Base-by-base conservation (phyloP, 345 rosid species). In the Moringa oleifera region DNA sequence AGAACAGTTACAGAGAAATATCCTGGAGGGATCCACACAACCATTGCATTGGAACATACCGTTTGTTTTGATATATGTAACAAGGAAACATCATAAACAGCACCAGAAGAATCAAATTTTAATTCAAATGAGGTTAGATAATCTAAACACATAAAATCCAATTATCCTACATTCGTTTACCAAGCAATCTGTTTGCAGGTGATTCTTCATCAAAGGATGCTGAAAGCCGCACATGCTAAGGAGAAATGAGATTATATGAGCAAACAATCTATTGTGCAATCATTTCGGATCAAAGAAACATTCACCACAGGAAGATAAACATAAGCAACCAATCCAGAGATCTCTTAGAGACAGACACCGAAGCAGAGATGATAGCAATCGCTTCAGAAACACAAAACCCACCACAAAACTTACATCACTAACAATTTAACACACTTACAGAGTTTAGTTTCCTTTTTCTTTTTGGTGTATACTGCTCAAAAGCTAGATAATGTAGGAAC, bases 401-500 rank as follows among this genome's bases (percentile, higher is more conserved):
- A 53, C 1, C n/a, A 53, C 21, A 53, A 53, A 22, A 33, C 2
- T 53, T 21, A 53, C 24, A 4, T n/a, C 56, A 53, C 12, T 23
- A 20, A n/a, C 54, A 19, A 9, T 3, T 51, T 7, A 51, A 12
- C 23, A 57, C 47, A 8, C 33, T 28, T 28, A 28, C 33, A 28
- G 33, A 28, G 33, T 28, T 28, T 4, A 1, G 12, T 41, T 41
- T 45, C 37, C 11, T 33, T 50, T 31, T 57, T 66, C 21, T 36
- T 37, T 62, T 19, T 65, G 13, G 21, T 33, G 37, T 50, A 37
- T 12, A 16, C 13, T 41, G 47, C 53, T 73, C 66, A 73, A 33
- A 50, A 56, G 37, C 53, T 19, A 64, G 67, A 68, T 75, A 77
- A 69, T 73, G 75, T 57, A 73, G 68, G 73, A 77, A 59, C 55